Conservation (phyloP, 2,329 filamentous ascomycete species). For the Xylaria sp. region DNA sequence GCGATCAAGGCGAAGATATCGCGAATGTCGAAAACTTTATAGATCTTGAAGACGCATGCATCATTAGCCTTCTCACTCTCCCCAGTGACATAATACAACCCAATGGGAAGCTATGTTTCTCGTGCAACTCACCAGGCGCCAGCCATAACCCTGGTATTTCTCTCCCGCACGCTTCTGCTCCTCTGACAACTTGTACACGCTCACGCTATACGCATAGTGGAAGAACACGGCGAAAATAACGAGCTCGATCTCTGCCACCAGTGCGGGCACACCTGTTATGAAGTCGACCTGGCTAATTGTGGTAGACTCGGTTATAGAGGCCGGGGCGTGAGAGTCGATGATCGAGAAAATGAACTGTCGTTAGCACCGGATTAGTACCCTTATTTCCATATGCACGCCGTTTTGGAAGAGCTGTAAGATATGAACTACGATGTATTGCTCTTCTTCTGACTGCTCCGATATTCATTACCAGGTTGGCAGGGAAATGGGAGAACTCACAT, state of each 20-base stretch:
- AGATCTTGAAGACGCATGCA: slow-evolving; percentile 2
- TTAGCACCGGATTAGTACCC: neutral
- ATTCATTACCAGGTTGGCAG: too few relatives aligned
- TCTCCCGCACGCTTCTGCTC: slow-evolving; percentile 20
- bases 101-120: too few relatives aligned
- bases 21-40: slow-evolving; percentile 24
- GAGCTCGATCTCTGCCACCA: slow-evolving; percentile 29
- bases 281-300: slow-evolving; percentile 29
- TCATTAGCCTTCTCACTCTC: too few relatives aligned
- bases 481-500: slow-evolving; percentile 20
- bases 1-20: slow-evolving; percentile 15
- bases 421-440: neutral
- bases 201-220: slow-evolving; percentile 35
- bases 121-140: slow-evolving; percentile 28
- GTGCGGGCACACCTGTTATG: slow-evolving; percentile 31
- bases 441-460: neutral
- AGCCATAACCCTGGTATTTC: slow-evolving; percentile 17
- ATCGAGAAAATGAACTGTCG: slow-evolving; percentile 32
- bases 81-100: too few relatives aligned
- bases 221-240: slow-evolving; percentile 36
- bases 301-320: slow-evolving; percentile 21
- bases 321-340: slow-evolving; percentile 21
- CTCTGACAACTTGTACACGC: slow-evolving; percentile 28
- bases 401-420: neutral
- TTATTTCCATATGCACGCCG: neutral